phyloP scores from a whole-genome alignment of 2,329 filamentous ascomycete genomes.

The Trichophyton equinum region DNA sequence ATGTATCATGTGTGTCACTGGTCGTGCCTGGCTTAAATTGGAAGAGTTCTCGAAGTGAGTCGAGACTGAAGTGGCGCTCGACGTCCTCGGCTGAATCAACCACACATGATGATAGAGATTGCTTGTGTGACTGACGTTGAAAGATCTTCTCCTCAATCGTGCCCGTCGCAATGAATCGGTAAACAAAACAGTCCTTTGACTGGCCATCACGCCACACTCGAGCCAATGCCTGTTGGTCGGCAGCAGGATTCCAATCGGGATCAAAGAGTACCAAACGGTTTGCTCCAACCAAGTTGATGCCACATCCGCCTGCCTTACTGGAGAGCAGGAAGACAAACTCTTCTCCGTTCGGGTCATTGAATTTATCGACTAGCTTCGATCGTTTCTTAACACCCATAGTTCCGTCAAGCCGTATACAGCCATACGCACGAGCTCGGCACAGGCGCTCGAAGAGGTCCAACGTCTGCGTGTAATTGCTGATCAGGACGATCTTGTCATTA shows the following conservation, averaged over 20 bases:
- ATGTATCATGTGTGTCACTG: constrained; percentile 94
- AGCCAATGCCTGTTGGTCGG: constrained; percentile 91
- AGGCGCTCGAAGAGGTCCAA: constrained; percentile 87
- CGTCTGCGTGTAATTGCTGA: constrained; percentile 96
- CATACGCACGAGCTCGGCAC: constrained; percentile 74
- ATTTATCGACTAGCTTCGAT: constrained; percentile 92
- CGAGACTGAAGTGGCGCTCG: constrained; percentile 87
- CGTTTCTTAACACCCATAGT: constrained; percentile 97
- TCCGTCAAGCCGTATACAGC: constrained; percentile 78
- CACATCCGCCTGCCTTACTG: constrained; percentile 92
- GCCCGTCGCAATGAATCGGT: constrained; percentile 96
- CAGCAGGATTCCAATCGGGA: constrained; percentile 94
- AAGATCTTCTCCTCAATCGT: constrained; percentile 99
- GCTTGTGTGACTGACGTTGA: constrained; percentile 95
- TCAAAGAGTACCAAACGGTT: constrained; percentile 94
- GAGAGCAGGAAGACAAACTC: constrained; percentile 96
- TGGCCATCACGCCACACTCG: constrained; percentile 98
- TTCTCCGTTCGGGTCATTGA: constrained; percentile 80
- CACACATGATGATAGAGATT: constrained; percentile 88
- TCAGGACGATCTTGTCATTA: constrained; percentile 97
- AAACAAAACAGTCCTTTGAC: constrained; percentile 98
- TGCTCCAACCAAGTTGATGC: constrained; percentile 86
- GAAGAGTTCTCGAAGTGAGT: constrained; percentile 84
- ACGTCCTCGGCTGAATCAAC: constrained; percentile 96
- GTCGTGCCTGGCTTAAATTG: constrained; percentile 74